Percentiles rank a stretch among this genome's conserved stretches.
Evolutionary conservation across 768 basidiomycete genomes (phyloP).

Genomic region (Mycena amicta): DNA sequence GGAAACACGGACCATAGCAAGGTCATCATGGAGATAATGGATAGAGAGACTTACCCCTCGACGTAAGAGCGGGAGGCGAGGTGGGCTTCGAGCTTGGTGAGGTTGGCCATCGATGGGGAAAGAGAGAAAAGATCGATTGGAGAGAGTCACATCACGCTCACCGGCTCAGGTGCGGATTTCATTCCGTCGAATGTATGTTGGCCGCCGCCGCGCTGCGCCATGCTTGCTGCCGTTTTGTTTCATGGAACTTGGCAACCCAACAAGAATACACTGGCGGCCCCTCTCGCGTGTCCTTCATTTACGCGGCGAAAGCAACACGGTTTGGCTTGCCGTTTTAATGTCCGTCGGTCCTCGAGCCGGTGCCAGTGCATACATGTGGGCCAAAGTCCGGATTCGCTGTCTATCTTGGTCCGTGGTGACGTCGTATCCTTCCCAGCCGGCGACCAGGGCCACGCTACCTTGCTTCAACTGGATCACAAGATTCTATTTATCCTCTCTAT

Average conservation of each 20-base stretch:
- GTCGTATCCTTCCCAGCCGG: too few relatives aligned
- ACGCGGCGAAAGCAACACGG: too few relatives aligned
- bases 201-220: too few relatives aligned
- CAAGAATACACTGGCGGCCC: too few relatives aligned
- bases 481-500: background rate
- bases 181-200: too few relatives aligned
- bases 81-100: conserved; percentile 80
- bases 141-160: background rate
- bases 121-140: conserved; percentile 10
- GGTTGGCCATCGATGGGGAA: conserved; percentile 54
- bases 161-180: too few relatives aligned
- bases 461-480: background rate
- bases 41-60: conserved; percentile 69
- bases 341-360: background rate
- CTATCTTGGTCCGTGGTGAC: background rate
- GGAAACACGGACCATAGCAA: conserved; percentile 97
- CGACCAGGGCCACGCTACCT: too few relatives aligned
- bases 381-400: background rate
- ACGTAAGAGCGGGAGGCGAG: conserved; percentile 87
- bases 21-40: conserved; percentile 56
- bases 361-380: background rate
- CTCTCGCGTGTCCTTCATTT: background rate
- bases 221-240: background rate
- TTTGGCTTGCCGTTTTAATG: background rate
- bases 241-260: background rate